Evolutionary conservation across 768 basidiomycete genomes (phyloP).

Genomic region (Zangia roseola): DNA sequence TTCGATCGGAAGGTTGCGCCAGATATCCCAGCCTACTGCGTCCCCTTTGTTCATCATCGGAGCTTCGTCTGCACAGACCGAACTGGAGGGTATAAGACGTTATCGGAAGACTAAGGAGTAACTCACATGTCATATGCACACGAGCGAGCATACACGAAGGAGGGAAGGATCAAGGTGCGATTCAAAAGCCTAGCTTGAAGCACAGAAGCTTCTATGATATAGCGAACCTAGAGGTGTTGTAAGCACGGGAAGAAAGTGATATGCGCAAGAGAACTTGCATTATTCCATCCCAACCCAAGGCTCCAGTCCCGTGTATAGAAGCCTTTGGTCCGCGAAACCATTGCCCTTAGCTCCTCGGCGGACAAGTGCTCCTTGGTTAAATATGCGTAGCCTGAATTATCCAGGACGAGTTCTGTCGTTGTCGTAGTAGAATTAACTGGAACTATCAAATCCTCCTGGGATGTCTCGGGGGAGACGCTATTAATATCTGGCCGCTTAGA

Average conservation of each 20-base stretch:
- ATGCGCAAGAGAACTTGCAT: slow-evolving; percentile 24
- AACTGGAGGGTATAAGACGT: slow-evolving; percentile 13
- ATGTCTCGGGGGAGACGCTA: background rate
- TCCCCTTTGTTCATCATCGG: slow-evolving; percentile 43
- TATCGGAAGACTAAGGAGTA: background rate
- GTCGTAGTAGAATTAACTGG: background rate
- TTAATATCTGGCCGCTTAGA: slow-evolving; percentile 6
- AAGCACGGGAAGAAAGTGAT: background rate
- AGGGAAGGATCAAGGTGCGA: slow-evolving; percentile 41
- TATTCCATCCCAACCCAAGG: slow-evolving; percentile 47
- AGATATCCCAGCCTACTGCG: slow-evolving; percentile 37
- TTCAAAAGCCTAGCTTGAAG: slow-evolving; percentile 40
- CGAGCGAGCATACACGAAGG: slow-evolving; percentile 42
- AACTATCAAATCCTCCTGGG: background rate
- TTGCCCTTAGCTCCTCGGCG: slow-evolving; percentile 30
- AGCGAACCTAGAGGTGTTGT: slow-evolving; percentile 34
- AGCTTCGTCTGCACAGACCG: slow-evolving; percentile 38
- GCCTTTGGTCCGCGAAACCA: slow-evolving; percentile 39
- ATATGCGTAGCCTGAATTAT: background rate
- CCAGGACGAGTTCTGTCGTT: background rate
- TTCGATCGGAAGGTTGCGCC: slow-evolving; percentile 36
- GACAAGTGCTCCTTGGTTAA: slow-evolving; percentile 19
- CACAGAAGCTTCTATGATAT: slow-evolving; percentile 42
- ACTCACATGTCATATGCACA: slow-evolving; percentile 41
- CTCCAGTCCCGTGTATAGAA: slow-evolving; percentile 43